Evolutionary conservation across 1,284 basidiomycete genomes (phyloP), one percentile per base, ranked within the genome.

Genomic region (Psilocybe mexicana): DNA sequence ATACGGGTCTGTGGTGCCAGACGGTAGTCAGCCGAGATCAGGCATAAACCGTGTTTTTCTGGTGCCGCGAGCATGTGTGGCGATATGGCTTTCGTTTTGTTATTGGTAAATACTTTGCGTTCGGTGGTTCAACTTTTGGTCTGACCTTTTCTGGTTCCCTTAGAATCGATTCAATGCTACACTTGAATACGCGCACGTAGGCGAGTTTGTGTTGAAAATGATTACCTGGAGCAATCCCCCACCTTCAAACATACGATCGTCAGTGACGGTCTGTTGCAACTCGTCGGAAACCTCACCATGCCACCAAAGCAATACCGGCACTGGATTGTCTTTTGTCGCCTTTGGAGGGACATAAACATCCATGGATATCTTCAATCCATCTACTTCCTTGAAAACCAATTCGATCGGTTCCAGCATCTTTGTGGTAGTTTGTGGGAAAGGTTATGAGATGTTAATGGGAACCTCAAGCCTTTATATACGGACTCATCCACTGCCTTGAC

Each of bases 1-100:
- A 76, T 55, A 23, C 72, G 68, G 2, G 72, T 72, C 63, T 76
- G 75, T 8, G 74, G 75, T 0, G 75, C 75, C 5, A 75, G 70
- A 1, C 75, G 69, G 52, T 76, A 76, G 58, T 76, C 75, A 2
- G 70, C 63, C 14, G 72, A 74, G 10, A 76, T 60, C 14, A 76
- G 38, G 55, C 70, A 72, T 45, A 75, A 51, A 44, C 69, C 66
- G 56, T 75, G 67, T 25, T 64, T 71, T 1, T 64, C 59, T 2
- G 73, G 70, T 1, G 73, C 71, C 4, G 57, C 43, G 10, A 72
- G 64, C 58, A 72, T 74, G 57, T 76, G 74, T 1, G 75, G 73
- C 14, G 70, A 59, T 2, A 69, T 52, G 18, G 57, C 73, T 75
- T 25, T 36, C 24, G 14, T 11, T 40, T 2, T n/a, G 43, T 23